Base-by-base conservation (phyloP, 768 basidiomycete species). In the Lentinula aciculospora region DNA sequence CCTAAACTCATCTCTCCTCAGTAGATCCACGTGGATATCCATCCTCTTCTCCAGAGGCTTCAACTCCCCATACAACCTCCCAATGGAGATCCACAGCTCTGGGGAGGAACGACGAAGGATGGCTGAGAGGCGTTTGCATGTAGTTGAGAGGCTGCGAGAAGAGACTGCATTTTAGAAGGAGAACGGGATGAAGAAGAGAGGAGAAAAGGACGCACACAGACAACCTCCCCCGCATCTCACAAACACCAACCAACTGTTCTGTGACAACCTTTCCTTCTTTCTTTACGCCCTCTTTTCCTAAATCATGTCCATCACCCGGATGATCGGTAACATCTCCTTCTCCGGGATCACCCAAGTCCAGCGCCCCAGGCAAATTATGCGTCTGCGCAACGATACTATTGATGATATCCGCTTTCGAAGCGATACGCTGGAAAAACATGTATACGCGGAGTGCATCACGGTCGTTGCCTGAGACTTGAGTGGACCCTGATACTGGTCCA, bases 351-450 rank as follows among this genome's bases (percentile, higher is more conserved):
- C 83, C 76, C 0, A 86, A 85, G 61, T 88, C 90, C 23, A 98
- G 82, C 3, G 91, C 84, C 37, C 93, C 92, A 5, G 94, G 92
- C 29, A 99, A 73, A 34, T 83, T 82, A 66, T 98, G 90, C 15
- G 84, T 82, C 61, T 92, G 87, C 1, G 88, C 92, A 34, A 95
- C 86, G 56, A 92, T 81, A 12, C 72, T 79, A 65, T 88, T 92
- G 70, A 98, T 86, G 42, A 97, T 78, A 62, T 97, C 92, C 29
- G 91, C 79, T 72, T 99, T 99, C 67, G 80, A 77, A 0, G 86
- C 88, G 63, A 98, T 71, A 8, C 97, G 86, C 61, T 88, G 87
- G 85, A 98, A 97, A 80, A 97, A 92, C 59, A 98, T 76, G 63
- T 96, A 91, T 63, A 91, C 90, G 62, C 81, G 86, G 3, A 94